These are phyloP conservation scores for Venturia aucupariae DNA, from an alignment of 2,329 filamentous ascomycete species.

Conservation along the genomic window DNA sequence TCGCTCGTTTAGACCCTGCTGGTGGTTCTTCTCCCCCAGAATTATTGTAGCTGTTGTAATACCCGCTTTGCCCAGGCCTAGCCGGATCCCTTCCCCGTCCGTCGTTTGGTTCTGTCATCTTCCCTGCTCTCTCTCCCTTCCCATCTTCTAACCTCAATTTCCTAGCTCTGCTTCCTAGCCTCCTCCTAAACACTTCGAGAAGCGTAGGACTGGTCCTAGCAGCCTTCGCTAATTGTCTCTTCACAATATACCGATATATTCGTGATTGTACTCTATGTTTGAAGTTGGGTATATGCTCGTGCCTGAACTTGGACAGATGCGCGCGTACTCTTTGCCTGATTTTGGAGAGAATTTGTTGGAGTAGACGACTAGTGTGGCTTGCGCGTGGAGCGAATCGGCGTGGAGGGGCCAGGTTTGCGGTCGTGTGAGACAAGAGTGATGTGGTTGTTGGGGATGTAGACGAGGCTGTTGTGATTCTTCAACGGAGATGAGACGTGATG, in stretches of 20 bases:
- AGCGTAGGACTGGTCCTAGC: slow-evolving; percentile 17
- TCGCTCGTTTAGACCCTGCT: slow-evolving; percentile 65
- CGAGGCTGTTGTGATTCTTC: not conserved
- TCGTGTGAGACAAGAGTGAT: not conserved
- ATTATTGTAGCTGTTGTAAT: not conserved
- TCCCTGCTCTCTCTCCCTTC: slow-evolving; percentile 22
- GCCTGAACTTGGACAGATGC: slow-evolving; percentile 59
- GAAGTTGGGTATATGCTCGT: slow-evolving; percentile 63
- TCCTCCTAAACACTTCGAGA: not conserved
- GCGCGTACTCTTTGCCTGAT: slow-evolving; percentile 55
- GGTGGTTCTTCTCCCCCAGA: slow-evolving; percentile 38
- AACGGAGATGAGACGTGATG: not conserved
- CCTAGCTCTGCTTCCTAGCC: not conserved
- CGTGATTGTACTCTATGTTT: slow-evolving; percentile 64
- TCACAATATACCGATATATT: slow-evolving; percentile 65
- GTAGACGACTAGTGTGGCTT: slow-evolving; percentile 45
- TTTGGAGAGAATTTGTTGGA: slow-evolving; percentile 49
- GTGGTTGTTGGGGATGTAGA: not conserved
- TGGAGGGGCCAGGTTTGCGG: slow-evolving; percentile 11
- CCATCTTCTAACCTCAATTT: slow-evolving; percentile 1
- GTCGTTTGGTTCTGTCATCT: slow-evolving; percentile 20
- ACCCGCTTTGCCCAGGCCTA: not conserved
- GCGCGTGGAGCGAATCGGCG: slow-evolving; percentile 4
- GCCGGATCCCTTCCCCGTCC: too few relatives aligned
- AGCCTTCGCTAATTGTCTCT: slow-evolving; percentile 41